These are phyloP conservation scores for Capsicum chinense DNA, from an alignment of 257 asterid genomes.

Conservation along the genomic window DNA sequence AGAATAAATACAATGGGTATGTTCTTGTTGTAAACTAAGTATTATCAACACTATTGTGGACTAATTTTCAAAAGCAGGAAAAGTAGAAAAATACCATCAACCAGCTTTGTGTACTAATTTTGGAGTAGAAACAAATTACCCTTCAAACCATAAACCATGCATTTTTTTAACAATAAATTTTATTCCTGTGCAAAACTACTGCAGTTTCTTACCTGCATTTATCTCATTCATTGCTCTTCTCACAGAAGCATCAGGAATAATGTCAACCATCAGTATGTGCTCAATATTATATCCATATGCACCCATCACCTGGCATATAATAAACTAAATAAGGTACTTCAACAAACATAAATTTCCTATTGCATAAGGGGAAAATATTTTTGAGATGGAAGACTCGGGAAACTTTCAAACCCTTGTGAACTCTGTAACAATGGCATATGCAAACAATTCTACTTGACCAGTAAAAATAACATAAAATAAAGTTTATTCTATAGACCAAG, in stretches of 20 bases:
- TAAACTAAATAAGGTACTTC: background rate
- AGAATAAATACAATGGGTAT: too few relatives aligned
- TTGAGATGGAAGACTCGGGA: background rate
- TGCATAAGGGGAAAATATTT: background rate
- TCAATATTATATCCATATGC: slow-evolving; percentile 95
- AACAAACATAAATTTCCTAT: background rate
- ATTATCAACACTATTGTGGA: too few relatives aligned
- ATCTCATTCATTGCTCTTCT: slow-evolving; percentile 98
- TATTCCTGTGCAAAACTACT: background rate
- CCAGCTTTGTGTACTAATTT: too few relatives aligned
- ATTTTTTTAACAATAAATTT: background rate
- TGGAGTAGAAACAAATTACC: background rate
- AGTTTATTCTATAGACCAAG: background rate
- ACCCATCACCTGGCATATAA: slow-evolving; percentile 81
- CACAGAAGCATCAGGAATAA: slow-evolving; percentile 87
- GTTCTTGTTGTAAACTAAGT: too few relatives aligned
- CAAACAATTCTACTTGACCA: background rate
- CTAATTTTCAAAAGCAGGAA: too few relatives aligned
- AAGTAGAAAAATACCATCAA: too few relatives aligned
- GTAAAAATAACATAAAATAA: background rate
- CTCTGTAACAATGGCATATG: background rate
- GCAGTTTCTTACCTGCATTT: slow-evolving; percentile 74
- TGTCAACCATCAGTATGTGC: slow-evolving; percentile 97
- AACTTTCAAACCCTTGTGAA: background rate
- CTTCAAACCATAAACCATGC: background rate